These are phyloP conservation scores for Aurinia saxatilis DNA, from an alignment of 345 rosid species.

Conservation along the genomic window DNA sequence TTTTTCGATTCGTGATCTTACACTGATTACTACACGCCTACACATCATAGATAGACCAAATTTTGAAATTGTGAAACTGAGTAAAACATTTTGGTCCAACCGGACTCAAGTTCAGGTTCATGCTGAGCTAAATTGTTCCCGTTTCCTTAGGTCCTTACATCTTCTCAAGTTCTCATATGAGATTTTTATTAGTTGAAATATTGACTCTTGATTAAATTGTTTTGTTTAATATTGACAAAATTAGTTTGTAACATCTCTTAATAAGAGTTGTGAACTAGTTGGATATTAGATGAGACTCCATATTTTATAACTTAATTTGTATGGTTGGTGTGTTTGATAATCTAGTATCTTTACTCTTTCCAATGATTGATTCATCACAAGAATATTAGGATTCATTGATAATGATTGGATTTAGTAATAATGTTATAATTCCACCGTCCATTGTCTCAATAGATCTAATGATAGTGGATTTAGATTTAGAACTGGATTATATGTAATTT, in stretches of 20 bases:
- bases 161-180: too few relatives aligned
- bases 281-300: background rate
- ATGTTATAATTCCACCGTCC: slow-evolving; percentile 21
- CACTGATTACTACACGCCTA: too few relatives aligned
- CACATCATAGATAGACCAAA: too few relatives aligned
- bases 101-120: too few relatives aligned
- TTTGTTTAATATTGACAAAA: background rate
- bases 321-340: slow-evolving; percentile 13
- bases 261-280: too few relatives aligned
- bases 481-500: background rate
- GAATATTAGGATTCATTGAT: background rate
- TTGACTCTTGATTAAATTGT: background rate
- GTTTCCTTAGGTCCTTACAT: too few relatives aligned
- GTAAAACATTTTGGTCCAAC: background rate
- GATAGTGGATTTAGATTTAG: slow-evolving; percentile 5
- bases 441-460: slow-evolving; percentile 13
- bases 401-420: background rate
- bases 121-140: too few relatives aligned
- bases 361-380: slow-evolving; percentile 11
- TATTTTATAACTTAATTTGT: background rate
- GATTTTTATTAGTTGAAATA: too few relatives aligned
- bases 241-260: too few relatives aligned
- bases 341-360: background rate
- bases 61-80: background rate
- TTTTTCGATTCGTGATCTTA: background rate